A percentile compares a stretch with the other conserved stretches of the same genome.
phyloP scores from a whole-genome alignment of 75 land plant species.

The Chamaecyparis obtusa region DNA sequence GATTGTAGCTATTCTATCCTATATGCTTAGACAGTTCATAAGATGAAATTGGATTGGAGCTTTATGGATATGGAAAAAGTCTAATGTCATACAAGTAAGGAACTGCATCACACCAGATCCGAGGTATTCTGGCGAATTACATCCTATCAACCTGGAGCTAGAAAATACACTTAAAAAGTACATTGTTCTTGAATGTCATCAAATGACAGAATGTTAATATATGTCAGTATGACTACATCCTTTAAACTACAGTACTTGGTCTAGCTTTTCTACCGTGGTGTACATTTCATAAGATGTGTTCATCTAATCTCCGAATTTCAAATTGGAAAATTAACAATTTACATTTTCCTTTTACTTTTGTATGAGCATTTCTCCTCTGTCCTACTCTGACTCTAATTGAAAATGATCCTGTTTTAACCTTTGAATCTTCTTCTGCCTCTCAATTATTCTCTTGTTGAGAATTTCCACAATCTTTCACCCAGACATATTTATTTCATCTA shows the following conservation, averaged over 20 bases:
- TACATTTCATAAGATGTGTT: not conserved
- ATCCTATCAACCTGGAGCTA: not conserved
- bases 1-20: not conserved
- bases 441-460: not conserved
- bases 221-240: not conserved
- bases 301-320: not conserved
- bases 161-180: not conserved
- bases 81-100: not conserved
- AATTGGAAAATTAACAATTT: not conserved
- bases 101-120: not conserved
- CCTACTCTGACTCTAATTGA: not conserved
- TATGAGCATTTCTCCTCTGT: not conserved
- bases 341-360: not conserved
- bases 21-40: not conserved
- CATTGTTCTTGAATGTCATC: not conserved
- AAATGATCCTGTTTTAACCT: not conserved
- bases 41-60: not conserved
- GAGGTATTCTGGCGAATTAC: not conserved
- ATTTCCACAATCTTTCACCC: not conserved
- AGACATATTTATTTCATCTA: not conserved
- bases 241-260: not conserved
- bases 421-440: not conserved
- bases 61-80: not conserved
- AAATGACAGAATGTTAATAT: not conserved
- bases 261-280: not conserved